Evolutionary conservation across 202 grass and related monocot genomes (phyloP).

Genomic region (Eragrostis tef): DNA sequence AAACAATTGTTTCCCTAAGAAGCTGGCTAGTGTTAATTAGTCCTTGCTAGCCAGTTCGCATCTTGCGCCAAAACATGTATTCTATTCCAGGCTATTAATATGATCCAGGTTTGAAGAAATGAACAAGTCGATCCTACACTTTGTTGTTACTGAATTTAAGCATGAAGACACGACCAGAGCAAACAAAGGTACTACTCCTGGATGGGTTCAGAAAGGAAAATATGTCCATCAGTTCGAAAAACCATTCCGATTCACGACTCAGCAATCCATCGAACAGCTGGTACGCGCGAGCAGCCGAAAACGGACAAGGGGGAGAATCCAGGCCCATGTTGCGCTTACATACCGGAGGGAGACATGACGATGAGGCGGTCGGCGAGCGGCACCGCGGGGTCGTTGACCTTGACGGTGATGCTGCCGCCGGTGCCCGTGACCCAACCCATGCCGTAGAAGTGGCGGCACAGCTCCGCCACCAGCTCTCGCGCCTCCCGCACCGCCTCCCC

Average conservation of each 20-base stretch:
- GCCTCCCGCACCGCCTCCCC: conserved; percentile 65
- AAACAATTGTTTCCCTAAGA: neutral
- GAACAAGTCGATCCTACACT: neutral
- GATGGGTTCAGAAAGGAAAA: neutral
- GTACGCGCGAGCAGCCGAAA: neutral
- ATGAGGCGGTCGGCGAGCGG: conserved; percentile 74
- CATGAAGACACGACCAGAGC: neutral
- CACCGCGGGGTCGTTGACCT: conserved; percentile 78
- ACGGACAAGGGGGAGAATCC: neutral
- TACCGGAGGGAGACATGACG: conserved; percentile 94
- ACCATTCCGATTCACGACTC: neutral
- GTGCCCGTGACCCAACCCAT: conserved; percentile 95
- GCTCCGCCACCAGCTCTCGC: conserved; percentile 76
- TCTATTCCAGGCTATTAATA: neutral
- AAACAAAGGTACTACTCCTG: neutral
- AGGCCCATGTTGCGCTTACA: neutral
- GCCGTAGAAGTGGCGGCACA: conserved; percentile 87
- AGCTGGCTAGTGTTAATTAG: neutral
- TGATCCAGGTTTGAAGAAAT: neutral
- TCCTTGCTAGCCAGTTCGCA: neutral
- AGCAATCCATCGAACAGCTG: conserved; percentile 46
- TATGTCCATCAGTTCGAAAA: neutral
- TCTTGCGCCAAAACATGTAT: neutral
- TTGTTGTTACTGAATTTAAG: neutral
- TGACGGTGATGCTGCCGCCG: conserved; percentile 94